These are phyloP conservation scores for Epichloe sibirici DNA, from an alignment of 2,329 filamentous ascomycete species.

Conservation along the genomic window DNA sequence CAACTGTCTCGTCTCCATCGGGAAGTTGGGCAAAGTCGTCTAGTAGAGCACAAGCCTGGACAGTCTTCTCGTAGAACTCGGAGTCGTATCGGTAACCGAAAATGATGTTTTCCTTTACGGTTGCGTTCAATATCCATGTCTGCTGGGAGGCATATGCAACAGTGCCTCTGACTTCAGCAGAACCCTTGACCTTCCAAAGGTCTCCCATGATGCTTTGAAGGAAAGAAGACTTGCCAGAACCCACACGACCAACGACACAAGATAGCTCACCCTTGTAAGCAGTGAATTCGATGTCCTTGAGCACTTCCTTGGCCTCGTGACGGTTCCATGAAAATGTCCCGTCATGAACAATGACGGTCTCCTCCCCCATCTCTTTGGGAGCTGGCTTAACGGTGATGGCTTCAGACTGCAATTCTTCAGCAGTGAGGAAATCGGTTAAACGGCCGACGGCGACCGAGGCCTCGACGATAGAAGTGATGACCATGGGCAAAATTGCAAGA, in stretches of 20 bases:
- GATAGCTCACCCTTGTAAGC: constrained; percentile 88
- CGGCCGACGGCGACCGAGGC: constrained; percentile 84
- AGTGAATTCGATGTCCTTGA: constrained; percentile 77
- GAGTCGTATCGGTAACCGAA: constrained; percentile 93
- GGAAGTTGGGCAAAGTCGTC: constrained; percentile 89
- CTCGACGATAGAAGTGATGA: constrained; percentile 92
- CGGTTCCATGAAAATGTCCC: constrained; percentile 93
- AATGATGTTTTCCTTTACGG: constrained; percentile 90
- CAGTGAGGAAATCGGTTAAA: constrained; percentile 70
- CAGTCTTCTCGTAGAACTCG: constrained; percentile 83
- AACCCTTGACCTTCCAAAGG: constrained; percentile 76
- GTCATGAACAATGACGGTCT: constrained; percentile 71
- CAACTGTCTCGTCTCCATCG: constrained; percentile 91
- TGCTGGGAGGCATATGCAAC: constrained; percentile 89
- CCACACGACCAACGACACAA: constrained; percentile 90
- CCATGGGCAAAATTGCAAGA: constrained; percentile 88
- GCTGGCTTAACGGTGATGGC: constrained; percentile 61
- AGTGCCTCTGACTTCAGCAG: constrained; percentile 69
- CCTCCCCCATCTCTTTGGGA: constrained; percentile 72
- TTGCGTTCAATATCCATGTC: constrained; percentile 96
- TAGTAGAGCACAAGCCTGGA: constrained; percentile 78
- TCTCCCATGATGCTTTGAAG: constrained; percentile 82
- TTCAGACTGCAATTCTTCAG: constrained; percentile 82
- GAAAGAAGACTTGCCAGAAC: constrained; percentile 86
- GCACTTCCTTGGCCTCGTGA: constrained; percentile 55